A percentile compares a stretch with the other conserved stretches of the same genome.
These are phyloP conservation scores for Aspergillus baeticus DNA, from an alignment of 495 filamentous ascomycete species.

Conservation along the genomic window DNA sequence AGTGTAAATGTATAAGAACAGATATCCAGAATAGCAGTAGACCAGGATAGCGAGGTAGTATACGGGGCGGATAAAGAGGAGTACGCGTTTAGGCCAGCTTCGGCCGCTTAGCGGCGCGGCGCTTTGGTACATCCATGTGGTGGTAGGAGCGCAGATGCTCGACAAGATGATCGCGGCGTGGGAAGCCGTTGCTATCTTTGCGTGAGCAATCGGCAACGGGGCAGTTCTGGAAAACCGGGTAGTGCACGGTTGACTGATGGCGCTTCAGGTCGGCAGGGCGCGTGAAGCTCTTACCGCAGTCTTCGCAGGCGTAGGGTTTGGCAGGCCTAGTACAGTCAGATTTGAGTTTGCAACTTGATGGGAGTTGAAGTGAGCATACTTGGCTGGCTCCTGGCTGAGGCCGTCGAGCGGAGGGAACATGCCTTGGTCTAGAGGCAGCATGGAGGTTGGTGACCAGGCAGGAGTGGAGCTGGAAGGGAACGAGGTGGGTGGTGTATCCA, in stretches of 20 bases:
- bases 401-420: conserved; percentile 17
- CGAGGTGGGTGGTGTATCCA: conserved; percentile 12
- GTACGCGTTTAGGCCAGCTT: conserved; percentile 19
- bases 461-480: conserved; percentile 12
- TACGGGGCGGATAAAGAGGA: background rate
- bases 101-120: conserved; percentile 32
- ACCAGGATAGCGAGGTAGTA: background rate
- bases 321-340: conserved; percentile 21
- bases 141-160: conserved; percentile 86
- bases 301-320: conserved; percentile 43
- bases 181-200: conserved; percentile 74
- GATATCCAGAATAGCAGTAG: background rate
- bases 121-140: conserved; percentile 50
- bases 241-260: conserved; percentile 52
- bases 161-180: conserved; percentile 81
- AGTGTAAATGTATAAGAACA: background rate
- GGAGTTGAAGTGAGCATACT: conserved; percentile 2
- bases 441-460: conserved; percentile 9
- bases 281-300: conserved; percentile 49
- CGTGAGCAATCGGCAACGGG: conserved; percentile 79
- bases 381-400: conserved; percentile 12
- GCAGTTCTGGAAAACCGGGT: conserved; percentile 67
- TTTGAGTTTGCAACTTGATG: background rate
- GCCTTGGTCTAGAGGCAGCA: conserved; percentile 8
- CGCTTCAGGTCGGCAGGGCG: conserved; percentile 55